Evolutionary conservation across 768 basidiomycete species (phyloP).

Genomic region (Russula brevipes): DNA sequence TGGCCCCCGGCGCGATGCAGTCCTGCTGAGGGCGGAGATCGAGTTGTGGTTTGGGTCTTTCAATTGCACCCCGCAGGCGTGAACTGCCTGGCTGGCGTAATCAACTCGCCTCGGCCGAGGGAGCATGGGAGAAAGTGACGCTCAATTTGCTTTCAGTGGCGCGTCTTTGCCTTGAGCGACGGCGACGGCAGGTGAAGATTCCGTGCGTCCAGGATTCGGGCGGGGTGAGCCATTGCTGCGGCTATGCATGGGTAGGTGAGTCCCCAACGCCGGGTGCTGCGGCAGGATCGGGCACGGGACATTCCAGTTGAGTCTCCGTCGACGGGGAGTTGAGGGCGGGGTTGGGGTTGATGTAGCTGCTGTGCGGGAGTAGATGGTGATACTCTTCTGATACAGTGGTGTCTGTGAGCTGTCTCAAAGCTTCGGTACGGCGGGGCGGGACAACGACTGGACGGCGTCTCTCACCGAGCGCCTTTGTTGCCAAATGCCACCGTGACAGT

Average conservation of each 20-base stretch:
- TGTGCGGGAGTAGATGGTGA: no score
- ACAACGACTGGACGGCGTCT: no score
- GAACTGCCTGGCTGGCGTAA: no score
- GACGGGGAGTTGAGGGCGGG: slow-evolving; percentile 26
- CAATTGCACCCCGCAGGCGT: slow-evolving; percentile 8
- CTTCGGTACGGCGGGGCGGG: no score
- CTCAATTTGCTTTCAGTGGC: slow-evolving; percentile 11
- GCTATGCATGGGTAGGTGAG: slow-evolving; percentile 50
- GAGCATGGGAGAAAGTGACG: slow-evolving; percentile 16
- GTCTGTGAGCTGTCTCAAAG: no score
- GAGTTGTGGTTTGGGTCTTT: slow-evolving; percentile 21
- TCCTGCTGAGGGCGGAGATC: slow-evolving; percentile 12
- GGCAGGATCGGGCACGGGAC: slow-evolving; percentile 14
- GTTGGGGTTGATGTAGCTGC: slow-evolving; percentile 25
- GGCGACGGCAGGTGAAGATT: slow-evolving; percentile 9
- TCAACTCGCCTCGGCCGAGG: slow-evolving; percentile 8
- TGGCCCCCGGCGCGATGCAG: slow-evolving; percentile 17
- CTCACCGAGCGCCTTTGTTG: no score
- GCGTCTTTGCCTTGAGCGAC: slow-evolving; percentile 15
- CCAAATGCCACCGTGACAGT: no score
- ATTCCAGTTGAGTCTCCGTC: slow-evolving; percentile 26
- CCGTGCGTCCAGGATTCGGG: slow-evolving; percentile 32
- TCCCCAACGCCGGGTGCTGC: slow-evolving; percentile 34
- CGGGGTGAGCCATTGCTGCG: slow-evolving; percentile 45
- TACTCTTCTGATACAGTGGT: no score